Percentiles rank a stretch among this genome's conserved stretches.
These are phyloP conservation scores for Ustilago vetiveriae DNA, from an alignment of 1,284 basidiomycete species.

Conservation along the genomic window DNA sequence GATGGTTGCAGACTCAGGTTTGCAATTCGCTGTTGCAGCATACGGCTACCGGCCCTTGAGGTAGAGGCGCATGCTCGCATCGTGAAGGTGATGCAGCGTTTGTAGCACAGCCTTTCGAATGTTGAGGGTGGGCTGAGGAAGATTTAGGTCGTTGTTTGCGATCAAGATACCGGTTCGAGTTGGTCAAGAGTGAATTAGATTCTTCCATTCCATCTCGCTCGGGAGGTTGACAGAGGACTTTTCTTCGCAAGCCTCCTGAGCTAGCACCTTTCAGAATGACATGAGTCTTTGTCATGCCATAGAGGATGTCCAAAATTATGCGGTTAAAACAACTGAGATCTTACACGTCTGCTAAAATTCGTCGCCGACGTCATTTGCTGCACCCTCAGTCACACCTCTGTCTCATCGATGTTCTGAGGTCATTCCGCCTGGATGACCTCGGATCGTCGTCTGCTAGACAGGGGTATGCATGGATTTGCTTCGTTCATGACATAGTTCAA, in stretches of 20 bases:
- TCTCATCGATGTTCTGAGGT: no score
- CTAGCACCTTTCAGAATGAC: conserved; percentile 5
- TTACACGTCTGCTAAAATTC: neutral
- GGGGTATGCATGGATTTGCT: no score
- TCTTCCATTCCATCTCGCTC: neutral
- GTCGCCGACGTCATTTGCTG: neutral
- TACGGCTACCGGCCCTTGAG: conserved; percentile 27
- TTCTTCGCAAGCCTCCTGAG: conserved; percentile 15
- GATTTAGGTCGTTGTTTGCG: neutral
- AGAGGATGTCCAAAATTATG: no score
- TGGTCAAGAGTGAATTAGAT: neutral
- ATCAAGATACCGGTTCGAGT: neutral
- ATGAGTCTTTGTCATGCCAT: conserved; percentile 20
- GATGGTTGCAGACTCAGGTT: conserved; percentile 20
- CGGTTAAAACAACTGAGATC: neutral
- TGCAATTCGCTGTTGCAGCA: conserved; percentile 36
- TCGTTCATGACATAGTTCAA: no score
- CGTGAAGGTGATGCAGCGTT: neutral
- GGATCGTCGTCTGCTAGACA: no score
- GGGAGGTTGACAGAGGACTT: neutral
- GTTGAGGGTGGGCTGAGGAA: neutral
- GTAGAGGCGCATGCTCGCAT: conserved; percentile 30
- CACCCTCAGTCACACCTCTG: no score
- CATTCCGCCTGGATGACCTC: no score
- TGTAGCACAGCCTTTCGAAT: neutral